These are phyloP conservation scores for Cicer yamashitae DNA, from an alignment of 306 rosid species.

Conservation along the genomic window DNA sequence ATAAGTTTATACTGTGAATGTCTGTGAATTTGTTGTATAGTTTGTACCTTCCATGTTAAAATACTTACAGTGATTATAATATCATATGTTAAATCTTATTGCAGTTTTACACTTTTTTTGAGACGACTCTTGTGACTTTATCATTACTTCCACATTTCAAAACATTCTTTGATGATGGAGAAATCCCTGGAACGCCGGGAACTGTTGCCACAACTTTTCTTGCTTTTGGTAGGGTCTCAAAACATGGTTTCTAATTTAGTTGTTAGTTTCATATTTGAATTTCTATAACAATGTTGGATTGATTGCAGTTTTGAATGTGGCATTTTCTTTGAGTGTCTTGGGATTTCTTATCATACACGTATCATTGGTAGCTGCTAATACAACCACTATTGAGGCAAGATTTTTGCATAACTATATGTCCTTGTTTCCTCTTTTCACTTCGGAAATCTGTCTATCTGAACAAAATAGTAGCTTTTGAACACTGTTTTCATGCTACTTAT, in stretches of 20 bases:
- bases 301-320: slow-evolving; percentile 80
- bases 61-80: slow-evolving; percentile 27
- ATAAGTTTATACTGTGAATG: slow-evolving; percentile 2
- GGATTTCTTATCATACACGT: slow-evolving; percentile 93
- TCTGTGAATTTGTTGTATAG: not conserved
- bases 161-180: slow-evolving; percentile 87
- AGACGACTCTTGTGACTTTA: slow-evolving; percentile 84
- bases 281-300: not conserved
- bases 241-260: not conserved
- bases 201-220: slow-evolving; percentile 97
- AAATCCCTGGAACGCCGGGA: slow-evolving; percentile 91
- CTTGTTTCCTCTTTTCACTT: slow-evolving; percentile 3
- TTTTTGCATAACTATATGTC: not conserved
- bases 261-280: slow-evolving; percentile 32
- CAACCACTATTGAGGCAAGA: slow-evolving; percentile 80
- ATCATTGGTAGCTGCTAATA: slow-evolving; percentile 81
- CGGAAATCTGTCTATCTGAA: not conserved
- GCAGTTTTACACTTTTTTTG: slow-evolving; percentile 95
- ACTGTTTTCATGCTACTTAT: not conserved
- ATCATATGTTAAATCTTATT: slow-evolving; percentile 38
- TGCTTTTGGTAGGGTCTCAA: slow-evolving; percentile 73
- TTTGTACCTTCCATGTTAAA: not conserved
- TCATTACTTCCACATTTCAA: slow-evolving; percentile 80
- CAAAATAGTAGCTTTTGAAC: not conserved
- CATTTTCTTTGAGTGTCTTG: slow-evolving; percentile 84